Evolutionary conservation across 2,329 filamentous ascomycete species (phyloP).

Genomic region (Aspergillus viridinutans): DNA sequence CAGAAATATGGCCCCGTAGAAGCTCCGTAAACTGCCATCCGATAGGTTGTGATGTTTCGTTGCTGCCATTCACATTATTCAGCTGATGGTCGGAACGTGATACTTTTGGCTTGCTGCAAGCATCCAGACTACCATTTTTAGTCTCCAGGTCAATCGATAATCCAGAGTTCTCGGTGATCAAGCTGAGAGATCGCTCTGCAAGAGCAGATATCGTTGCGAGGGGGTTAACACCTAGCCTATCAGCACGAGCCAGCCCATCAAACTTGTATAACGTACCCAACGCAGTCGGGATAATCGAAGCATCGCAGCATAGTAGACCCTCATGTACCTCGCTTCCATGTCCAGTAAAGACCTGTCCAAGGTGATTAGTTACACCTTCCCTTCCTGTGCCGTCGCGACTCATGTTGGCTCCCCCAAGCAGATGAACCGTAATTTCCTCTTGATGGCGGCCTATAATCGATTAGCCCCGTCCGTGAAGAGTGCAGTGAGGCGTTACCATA

Average conservation of each 20-base stretch:
- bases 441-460: constrained; percentile 5
- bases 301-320: constrained; percentile 61
- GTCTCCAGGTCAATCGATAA: constrained; percentile 43
- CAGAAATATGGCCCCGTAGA: constrained; percentile 9
- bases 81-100: not conserved
- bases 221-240: constrained; percentile 52
- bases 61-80: not conserved
- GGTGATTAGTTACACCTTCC: constrained; percentile 58
- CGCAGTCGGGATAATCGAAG: constrained; percentile 57
- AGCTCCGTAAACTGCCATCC: constrained; percentile 16
- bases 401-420: constrained; percentile 63
- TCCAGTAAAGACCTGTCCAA: constrained; percentile 58
- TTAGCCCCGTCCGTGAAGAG: constrained; percentile 40
- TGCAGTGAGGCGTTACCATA: no score
- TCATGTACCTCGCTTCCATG: constrained; percentile 48
- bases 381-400: constrained; percentile 54
- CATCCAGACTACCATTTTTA: constrained; percentile 8
- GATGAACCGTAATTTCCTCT: constrained; percentile 53
- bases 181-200: constrained; percentile 59
- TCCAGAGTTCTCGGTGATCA: constrained; percentile 40
- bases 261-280: constrained; percentile 37
- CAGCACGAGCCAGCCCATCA: no score
- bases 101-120: constrained; percentile 2
- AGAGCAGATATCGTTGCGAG: constrained; percentile 67
- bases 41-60: constrained; percentile 4